These are phyloP conservation scores for Chionographis japonica DNA, from an alignment of 106 monocot genomes.

Conservation along the genomic window DNA sequence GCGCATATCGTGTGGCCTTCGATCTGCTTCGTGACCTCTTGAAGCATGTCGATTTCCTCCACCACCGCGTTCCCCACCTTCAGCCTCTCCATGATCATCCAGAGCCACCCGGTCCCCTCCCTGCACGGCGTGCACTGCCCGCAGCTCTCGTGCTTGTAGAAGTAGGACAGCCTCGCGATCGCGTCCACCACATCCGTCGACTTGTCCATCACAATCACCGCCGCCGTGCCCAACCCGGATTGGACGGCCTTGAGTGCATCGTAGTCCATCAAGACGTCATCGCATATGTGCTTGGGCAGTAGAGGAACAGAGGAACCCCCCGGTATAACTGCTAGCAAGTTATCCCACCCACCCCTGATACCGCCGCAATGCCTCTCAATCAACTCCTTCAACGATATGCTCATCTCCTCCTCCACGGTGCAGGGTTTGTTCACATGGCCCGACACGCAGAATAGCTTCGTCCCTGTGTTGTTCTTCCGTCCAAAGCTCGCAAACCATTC, in stretches of 20 bases:
- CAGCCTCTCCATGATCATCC: conserved; percentile 84
- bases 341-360: conserved; percentile 71
- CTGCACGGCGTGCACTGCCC: conserved; percentile 85
- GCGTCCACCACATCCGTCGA: conserved; percentile 77
- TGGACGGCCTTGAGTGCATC: conserved; percentile 64
- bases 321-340: conserved; percentile 63
- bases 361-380: conserved; percentile 52
- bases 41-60: conserved; percentile 53
- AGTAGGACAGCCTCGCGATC: conserved; percentile 66
- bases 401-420: conserved; percentile 87
- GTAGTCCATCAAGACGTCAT: conserved; percentile 73
- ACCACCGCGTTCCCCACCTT: conserved; percentile 69
- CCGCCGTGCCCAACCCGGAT: conserved; percentile 71
- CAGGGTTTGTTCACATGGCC: conserved; percentile 80
- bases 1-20: conserved; percentile 73
- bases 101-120: conserved; percentile 72
- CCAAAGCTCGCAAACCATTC: conserved; percentile 87
- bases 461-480: conserved; percentile 69
- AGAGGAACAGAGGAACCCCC: conserved; percentile 71
- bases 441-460: conserved; percentile 65
- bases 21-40: conserved; percentile 47
- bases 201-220: conserved; percentile 79
- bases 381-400: conserved; percentile 68
- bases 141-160: conserved; percentile 82
- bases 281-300: conserved; percentile 58